Percentiles rank a stretch among this genome's conserved stretches.
Conservation (phyloP, 139 green algal species). For the Micractinium sp. region DNA sequence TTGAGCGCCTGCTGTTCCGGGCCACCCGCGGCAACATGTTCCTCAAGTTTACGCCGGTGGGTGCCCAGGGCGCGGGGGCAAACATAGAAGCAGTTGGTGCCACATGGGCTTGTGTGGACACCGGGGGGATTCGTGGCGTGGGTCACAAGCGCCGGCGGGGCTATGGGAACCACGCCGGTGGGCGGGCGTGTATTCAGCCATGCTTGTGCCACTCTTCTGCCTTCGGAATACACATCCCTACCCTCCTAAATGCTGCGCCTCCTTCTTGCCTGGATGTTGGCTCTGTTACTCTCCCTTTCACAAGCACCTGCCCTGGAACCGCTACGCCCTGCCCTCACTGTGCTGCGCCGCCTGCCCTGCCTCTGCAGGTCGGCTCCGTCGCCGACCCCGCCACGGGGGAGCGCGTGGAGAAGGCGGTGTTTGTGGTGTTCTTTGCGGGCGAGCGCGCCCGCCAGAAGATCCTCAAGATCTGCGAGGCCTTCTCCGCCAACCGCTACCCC, state of each 20-base stretch:
- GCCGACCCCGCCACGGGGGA: slow-evolving; percentile 87
- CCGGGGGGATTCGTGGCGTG: no score
- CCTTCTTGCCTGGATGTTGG: background rate
- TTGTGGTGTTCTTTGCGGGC: slow-evolving; percentile 98
- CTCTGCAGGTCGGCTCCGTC: slow-evolving; percentile 52
- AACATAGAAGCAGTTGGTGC: no score
- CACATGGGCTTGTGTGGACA: background rate
- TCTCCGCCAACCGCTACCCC: slow-evolving; percentile 95
- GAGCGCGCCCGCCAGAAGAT: slow-evolving; percentile 93
- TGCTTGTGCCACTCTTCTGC: no score
- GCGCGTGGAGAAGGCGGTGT: slow-evolving; percentile 92
- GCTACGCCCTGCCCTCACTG: no score
- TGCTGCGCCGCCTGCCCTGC: no score
- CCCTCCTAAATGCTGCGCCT: no score
- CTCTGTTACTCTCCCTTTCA: background rate
- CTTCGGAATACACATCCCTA: no score
- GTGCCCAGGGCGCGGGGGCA: background rate
- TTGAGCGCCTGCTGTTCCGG: slow-evolving; percentile 97
- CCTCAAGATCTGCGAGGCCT: slow-evolving; percentile 77
- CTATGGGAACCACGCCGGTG: no score
- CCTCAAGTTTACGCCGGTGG: slow-evolving; percentile 77
- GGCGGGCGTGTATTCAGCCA: no score
- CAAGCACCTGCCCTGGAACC: no score
- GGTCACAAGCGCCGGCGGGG: no score
- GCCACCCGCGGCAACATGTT: slow-evolving; percentile 99